Conservation (phyloP, 2,329 filamentous ascomycete species). For the Sordariomycetes sp. region DNA sequence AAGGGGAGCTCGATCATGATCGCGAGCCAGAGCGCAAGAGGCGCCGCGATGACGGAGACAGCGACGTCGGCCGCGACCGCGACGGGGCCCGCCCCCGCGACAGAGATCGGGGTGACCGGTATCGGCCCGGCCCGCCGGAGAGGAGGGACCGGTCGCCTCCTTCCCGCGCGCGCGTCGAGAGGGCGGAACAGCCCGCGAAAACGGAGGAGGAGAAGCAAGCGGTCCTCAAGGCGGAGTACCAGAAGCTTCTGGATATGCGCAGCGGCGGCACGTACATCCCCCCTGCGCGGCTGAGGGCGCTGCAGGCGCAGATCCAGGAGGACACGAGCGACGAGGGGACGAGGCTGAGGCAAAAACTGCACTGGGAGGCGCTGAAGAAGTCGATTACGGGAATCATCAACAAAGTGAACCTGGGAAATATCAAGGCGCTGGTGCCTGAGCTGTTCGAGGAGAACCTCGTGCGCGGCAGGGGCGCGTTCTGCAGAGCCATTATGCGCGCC, state of each 20-base stretch:
- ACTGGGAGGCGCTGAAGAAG: constrained; percentile 96
- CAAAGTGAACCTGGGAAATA: constrained; percentile 96
- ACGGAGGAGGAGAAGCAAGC: constrained; percentile 78
- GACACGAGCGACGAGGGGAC: constrained; percentile 95
- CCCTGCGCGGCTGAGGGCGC: constrained; percentile 73
- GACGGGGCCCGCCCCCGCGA: constrained; percentile 22
- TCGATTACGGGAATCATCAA: constrained; percentile 98
- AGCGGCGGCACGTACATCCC: constrained; percentile 96
- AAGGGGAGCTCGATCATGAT: constrained; percentile 10
- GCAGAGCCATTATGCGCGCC: constrained; percentile 95
- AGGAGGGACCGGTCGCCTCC: constrained; percentile 18
- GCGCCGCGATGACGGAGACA: constrained; percentile 3
- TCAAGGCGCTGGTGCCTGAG: constrained; percentile 94
- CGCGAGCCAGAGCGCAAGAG: constrained; percentile 11
- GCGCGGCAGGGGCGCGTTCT: constrained; percentile 83
- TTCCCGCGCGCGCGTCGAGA: neutral
- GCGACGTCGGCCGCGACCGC: constrained; percentile 4
- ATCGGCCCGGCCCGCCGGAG: constrained; percentile 24
- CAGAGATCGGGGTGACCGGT: constrained; percentile 29
- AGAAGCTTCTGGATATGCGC: constrained; percentile 82
- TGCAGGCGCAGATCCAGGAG: constrained; percentile 95
- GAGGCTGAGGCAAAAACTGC: constrained; percentile 56
- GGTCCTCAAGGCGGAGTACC: constrained; percentile 81
- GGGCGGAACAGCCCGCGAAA: constrained; percentile 21
- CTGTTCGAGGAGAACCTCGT: constrained; percentile 91